Evolutionary conservation across 768 basidiomycete genomes (phyloP).

Genomic region (Mycena leptocephala): DNA sequence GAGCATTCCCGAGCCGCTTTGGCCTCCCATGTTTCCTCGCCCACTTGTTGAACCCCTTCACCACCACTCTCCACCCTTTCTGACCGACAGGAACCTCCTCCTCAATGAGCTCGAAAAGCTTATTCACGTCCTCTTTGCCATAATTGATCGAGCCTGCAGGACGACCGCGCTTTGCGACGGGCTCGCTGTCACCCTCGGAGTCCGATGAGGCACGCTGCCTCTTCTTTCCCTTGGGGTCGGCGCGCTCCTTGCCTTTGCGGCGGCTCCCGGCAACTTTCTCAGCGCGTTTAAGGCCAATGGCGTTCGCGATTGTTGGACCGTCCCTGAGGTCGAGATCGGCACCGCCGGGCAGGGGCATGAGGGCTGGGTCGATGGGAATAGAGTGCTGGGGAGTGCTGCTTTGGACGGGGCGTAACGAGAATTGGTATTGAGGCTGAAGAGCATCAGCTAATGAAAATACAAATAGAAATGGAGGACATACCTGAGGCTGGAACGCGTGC

Average conservation of each 20-base stretch:
- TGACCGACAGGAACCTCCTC: background rate
- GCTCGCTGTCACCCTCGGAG: no score
- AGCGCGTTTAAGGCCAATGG: no score
- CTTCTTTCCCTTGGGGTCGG: conserved; percentile 3
- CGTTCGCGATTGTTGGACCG: background rate
- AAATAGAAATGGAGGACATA: background rate
- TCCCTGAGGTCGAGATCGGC: no score
- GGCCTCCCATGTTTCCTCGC: no score
- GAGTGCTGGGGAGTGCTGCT: background rate
- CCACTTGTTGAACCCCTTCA: no score
- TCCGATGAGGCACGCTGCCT: background rate
- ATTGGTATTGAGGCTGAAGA: background rate
- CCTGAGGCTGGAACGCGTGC: background rate
- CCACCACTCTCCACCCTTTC: background rate
- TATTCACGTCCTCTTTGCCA: background rate
- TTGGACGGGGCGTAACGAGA: background rate
- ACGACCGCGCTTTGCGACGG: background rate
- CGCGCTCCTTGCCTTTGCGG: background rate
- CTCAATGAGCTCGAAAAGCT: background rate
- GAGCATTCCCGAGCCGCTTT: no score
- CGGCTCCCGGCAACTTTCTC: no score
- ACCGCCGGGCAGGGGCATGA: background rate
- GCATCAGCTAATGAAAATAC: background rate
- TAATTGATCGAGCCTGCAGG: background rate
- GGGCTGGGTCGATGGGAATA: background rate